These are phyloP conservation scores for Termitomyces sp. DNA, from an alignment of 768 basidiomycete genomes.

Conservation along the genomic window DNA sequence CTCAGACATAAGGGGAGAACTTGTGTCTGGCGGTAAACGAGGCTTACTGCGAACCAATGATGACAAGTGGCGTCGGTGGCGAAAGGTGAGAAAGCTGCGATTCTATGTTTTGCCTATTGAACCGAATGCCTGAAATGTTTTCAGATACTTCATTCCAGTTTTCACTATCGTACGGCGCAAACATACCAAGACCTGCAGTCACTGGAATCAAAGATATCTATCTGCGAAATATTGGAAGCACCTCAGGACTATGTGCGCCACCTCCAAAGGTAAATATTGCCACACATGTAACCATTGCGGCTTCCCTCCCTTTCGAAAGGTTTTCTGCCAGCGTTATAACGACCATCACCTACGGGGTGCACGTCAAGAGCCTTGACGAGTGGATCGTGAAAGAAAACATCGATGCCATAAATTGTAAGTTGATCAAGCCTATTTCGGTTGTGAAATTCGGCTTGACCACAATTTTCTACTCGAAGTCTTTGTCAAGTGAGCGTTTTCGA, in stretches of 20 bases:
- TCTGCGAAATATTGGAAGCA: slow-evolving; percentile 33
- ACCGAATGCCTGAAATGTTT: neutral
- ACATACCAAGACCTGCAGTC: slow-evolving; percentile 41
- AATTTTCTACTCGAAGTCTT: neutral
- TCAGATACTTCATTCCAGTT: slow-evolving; percentile 38
- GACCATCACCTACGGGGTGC: slow-evolving; percentile 36
- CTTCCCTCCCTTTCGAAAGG: slow-evolving; percentile 15
- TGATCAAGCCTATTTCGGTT: neutral
- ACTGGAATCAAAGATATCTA: slow-evolving; percentile 37
- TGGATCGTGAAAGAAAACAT: slow-evolving; percentile 44
- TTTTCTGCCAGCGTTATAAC: slow-evolving; percentile 41
- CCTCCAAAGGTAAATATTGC: slow-evolving; percentile 26
- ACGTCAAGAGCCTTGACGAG: slow-evolving; percentile 37
- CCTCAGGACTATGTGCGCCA: slow-evolving; percentile 34
- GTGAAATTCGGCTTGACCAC: neutral
- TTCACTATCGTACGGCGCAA: slow-evolving; percentile 34
- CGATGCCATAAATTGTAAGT: slow-evolving; percentile 36
- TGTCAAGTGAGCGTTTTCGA: neutral
- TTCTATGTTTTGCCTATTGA: neutral
- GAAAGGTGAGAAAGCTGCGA: slow-evolving; percentile 25
- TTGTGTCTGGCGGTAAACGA: slow-evolving; percentile 39
- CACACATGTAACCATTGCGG: neutral
- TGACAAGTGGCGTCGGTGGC: slow-evolving; percentile 41
- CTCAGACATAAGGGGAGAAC: slow-evolving; percentile 28
- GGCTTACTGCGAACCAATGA: slow-evolving; percentile 39